phyloP scores from a whole-genome alignment of 106 monocot genomes.

The Allium cepa region DNA sequence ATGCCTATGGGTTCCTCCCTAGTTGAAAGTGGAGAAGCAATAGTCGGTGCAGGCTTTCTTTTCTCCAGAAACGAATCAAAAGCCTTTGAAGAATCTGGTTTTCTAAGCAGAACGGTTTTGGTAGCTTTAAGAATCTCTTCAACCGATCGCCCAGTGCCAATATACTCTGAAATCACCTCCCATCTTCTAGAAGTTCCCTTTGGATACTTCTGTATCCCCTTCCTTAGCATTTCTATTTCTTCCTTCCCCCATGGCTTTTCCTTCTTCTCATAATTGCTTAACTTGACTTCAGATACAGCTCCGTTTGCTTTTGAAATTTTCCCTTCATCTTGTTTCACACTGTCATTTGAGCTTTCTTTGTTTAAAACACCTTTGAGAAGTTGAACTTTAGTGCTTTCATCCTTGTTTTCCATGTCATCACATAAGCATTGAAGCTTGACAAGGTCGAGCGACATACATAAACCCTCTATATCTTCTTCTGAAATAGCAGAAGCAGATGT shows the following conservation, averaged over 20 bases:
- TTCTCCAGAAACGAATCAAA: slow-evolving; percentile 93
- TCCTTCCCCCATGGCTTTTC: slow-evolving; percentile 86
- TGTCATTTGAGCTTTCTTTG: slow-evolving; percentile 3
- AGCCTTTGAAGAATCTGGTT: slow-evolving; percentile 80
- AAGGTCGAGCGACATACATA: slow-evolving; percentile 61
- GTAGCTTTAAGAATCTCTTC: slow-evolving; percentile 93
- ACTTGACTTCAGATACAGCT: slow-evolving; percentile 1
- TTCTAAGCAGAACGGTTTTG: slow-evolving; percentile 87
- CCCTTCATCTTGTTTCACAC: slow-evolving; percentile 5
- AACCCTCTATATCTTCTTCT: slow-evolving; percentile 54
- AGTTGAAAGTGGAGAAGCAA: slow-evolving; percentile 72
- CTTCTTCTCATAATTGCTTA: slow-evolving; percentile 60
- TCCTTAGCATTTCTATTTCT: slow-evolving; percentile 86
- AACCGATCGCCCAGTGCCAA: slow-evolving; percentile 82
- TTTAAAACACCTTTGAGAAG: slow-evolving; percentile 34
- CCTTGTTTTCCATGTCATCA: slow-evolving; percentile 47
- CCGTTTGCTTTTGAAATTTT: slow-evolving; percentile 8
- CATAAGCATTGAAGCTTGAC: slow-evolving; percentile 52
- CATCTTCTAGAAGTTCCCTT: slow-evolving; percentile 91
- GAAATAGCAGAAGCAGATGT: slow-evolving; percentile 28
- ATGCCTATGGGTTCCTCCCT: slow-evolving; percentile 42
- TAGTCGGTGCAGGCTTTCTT: slow-evolving; percentile 61
- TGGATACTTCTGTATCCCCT: slow-evolving; percentile 81
- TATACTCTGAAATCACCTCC: slow-evolving; percentile 92
- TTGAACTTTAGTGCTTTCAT: slow-evolving; percentile 30